Evolutionary conservation across 176 grass and related monocot species (phyloP).

Genomic region (Bromus sterilis): DNA sequence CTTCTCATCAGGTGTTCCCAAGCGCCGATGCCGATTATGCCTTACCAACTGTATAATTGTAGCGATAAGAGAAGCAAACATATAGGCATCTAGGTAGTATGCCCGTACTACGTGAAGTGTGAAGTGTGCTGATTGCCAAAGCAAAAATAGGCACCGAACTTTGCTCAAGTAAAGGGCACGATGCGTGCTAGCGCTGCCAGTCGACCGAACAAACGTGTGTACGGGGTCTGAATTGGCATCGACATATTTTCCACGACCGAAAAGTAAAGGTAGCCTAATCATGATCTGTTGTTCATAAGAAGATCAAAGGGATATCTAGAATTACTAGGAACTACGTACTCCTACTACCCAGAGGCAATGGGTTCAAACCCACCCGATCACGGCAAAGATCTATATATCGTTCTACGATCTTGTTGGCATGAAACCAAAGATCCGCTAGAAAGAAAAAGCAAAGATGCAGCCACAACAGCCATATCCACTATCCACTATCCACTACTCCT

Average conservation of each 20-base stretch:
- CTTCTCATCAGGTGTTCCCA: neutral
- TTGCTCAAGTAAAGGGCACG: neutral
- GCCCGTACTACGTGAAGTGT: neutral
- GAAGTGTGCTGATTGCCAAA: neutral
- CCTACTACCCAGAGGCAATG: neutral
- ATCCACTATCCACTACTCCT: neutral
- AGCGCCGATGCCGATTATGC: neutral
- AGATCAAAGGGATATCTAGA: neutral
- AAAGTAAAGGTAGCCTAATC: neutral
- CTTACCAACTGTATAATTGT: neutral
- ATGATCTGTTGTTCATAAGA: neutral
- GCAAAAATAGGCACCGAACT: neutral
- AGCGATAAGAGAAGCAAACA: neutral
- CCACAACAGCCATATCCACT: too few species aligned
- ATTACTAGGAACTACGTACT: neutral
- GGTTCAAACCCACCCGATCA: constrained; percentile 24
- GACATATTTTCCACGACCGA: neutral
- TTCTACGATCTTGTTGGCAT: neutral
- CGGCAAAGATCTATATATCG: constrained; percentile 37
- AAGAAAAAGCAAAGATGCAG: constrained; percentile 33
- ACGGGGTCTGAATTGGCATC: neutral
- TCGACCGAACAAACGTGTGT: neutral
- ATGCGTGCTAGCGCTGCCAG: neutral
- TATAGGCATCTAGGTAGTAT: neutral
- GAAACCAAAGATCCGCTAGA: neutral